Base-by-base conservation (phyloP, 495 filamentous ascomycete species). In the Pyronema domesticum region DNA sequence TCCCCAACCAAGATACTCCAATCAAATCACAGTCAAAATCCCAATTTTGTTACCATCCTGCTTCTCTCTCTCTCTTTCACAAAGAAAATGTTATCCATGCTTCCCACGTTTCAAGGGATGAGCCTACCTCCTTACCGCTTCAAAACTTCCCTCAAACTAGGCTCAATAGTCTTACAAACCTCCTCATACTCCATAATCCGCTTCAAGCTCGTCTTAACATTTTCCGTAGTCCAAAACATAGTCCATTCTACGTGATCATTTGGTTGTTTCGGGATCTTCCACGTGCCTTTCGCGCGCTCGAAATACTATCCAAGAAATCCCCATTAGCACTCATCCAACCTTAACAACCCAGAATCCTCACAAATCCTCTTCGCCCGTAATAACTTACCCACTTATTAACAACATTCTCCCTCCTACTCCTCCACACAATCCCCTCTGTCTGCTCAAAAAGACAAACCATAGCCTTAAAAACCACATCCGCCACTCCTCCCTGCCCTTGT, bases 201-300 rank as follows among this genome's bases (percentile, higher is more conserved):
- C 62, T 73, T 69, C 30, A 72, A 67, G 35, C 73, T 68, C 54
- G 71, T 57, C 39, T 66, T 66, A 56, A 71, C 57, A 45, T 76
- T 61, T 40, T 80, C 76, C 2, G 82, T 89, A 0, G 89, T 98
- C 89, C 89, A 98, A 54, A 98, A 95, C 89, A 95, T 95, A 3
- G 89, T 84, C 89, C 89, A 98, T 30, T 30, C 23, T 5, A 30
- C 23, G 23, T 30, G 23, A 80, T 13, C 14, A 46, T 54, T 42
- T 7, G 81, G 58, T 73, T 82, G 34, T 18, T 74, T 79, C 0
- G 76, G 73, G 35, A 98, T 67, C 68, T 91, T 91, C 71, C 81
- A 82, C 30, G 79, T 85, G 0, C 89, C 89, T 53, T 75, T 73
- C 7, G 84, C 84, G 40, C 89, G 75, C 67, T 96, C 89, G 65